Conservation (phyloP, 2,329 filamentous ascomycete species). For the Sporothrix humicola region DNA sequence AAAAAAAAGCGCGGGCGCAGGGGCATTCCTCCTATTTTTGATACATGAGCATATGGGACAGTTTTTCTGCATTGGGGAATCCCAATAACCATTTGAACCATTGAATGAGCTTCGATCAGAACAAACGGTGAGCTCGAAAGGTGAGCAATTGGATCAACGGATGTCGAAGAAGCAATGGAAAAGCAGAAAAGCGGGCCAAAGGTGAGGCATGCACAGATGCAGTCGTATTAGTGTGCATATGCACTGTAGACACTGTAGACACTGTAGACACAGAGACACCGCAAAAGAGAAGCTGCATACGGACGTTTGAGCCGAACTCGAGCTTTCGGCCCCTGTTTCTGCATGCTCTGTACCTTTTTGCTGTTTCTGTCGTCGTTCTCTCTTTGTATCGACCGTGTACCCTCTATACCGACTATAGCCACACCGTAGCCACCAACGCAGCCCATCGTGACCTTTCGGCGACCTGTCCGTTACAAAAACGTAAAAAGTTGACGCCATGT, state of each 20-base stretch:
- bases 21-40: background rate
- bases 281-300: background rate
- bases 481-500: background rate
- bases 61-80: background rate
- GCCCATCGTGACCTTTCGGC: background rate
- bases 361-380: background rate
- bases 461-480: background rate
- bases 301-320: background rate
- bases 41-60: constrained; percentile 3
- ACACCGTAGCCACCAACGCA: background rate
- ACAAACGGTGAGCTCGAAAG: constrained; percentile 12
- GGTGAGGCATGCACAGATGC: background rate
- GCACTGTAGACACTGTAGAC: background rate
- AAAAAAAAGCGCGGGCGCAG: background rate
- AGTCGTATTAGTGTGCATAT: constrained; percentile 15
- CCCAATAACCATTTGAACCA: background rate
- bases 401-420: background rate
- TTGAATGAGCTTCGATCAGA: background rate
- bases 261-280: too few relatives aligned
- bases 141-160: constrained; percentile 7
- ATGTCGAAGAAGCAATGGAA: background rate
- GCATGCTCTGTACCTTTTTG: background rate
- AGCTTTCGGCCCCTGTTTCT: background rate
- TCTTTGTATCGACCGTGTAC: background rate
- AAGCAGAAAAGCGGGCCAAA: background rate